Base-by-base conservation (phyloP, 345 rosid species). In the Lepidium sativum region DNA sequence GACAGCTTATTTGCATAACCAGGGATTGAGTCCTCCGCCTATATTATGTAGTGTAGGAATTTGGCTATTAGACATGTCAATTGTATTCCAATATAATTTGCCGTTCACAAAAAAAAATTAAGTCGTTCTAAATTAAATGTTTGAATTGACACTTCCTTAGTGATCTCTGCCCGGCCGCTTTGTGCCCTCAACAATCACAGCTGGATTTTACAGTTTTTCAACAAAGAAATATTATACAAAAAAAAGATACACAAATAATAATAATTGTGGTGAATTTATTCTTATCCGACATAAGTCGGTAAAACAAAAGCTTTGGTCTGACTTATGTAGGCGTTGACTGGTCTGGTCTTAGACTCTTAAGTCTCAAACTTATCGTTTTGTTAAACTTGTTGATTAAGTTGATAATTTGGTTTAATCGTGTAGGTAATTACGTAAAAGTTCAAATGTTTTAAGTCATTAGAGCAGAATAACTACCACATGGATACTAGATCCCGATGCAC, bases 111-210 rank as follows among this genome's bases (percentile, higher is more conserved):
- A n/a, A n/a, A n/a, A n/a, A n/a, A n/a, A n/a, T n/a, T n/a, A n/a
- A n/a, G n/a, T n/a, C n/a, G n/a, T n/a, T n/a, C n/a, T 65, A 61
- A 72, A 65, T 23, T 58, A 23, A 65, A 58, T 72, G 76, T 65
- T 42, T 54, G 79, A 78, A 58, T 60, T 47, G 73, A 73, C 80
- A 70, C 27, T 68, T 68, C 70, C 70, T 68, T 41, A 40, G 69
- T 78, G 63, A 27, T 55, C 66, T 52, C 35, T 65, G 33, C 71
- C 58, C 50, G 59, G 62, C 76, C 71, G 67, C 76, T 51, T 41
- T 65, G 76, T 50, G 61, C 67, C 49, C 61, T 44, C 48, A 34
- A 51, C 61, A 50, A 41, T 65, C 66, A 72, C 76, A 72, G 67
- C 71, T 65, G 67, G 67, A 51, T 34, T 72, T 27, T 48, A 39